Evolutionary conservation across 2,329 filamentous ascomycete species (phyloP), one percentile per base, ranked within the genome.

Genomic region (Bipolaris gigantea): DNA sequence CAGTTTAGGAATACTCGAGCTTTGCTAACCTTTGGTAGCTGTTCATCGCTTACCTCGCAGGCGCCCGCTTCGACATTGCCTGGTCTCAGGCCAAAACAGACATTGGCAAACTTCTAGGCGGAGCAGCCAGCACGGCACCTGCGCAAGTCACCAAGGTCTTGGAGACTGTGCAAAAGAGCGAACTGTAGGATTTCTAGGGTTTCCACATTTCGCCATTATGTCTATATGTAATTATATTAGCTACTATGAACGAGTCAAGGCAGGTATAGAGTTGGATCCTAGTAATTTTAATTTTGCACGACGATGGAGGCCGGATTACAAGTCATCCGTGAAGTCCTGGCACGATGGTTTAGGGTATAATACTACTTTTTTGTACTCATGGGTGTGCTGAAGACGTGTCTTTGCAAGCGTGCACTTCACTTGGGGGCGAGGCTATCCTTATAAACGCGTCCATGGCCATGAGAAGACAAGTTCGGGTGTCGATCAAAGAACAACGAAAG

Each of bases 281-380:
- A 63, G 55, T 72, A 69, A 72, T 71, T 39, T 56, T 55, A 54
- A 41, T 54, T 32, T 59, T 54, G 47, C 40, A 33, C 18, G 47
- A 44, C 35, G 19, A 15, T 34, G 8, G 34, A n/a, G 23, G 35
- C 25, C 23, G 9, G 16, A n/a, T n/a, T 54, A 25, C 43, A 21
- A 16, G 27, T 30, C 18, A 16, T 30, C 19, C 1, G 40, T 63
- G 57, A 61, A 59, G 41, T n/a, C 42, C 50, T 69, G 93, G 92
- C 92, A 96, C 90, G 89, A 90, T 96, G 96, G 92, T 97, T 97
- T 92, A 96, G 27, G 27, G 10, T 96, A 96, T 96, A 96, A 86
- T 30, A 92, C 93, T 92, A 88, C 81, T 86, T 76, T 74, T 60
- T 77, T 87, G 75, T 96, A 89, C 87, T 89, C 90, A 86, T 82